Percentiles rank a stretch among this genome's conserved stretches.
Conservation (phyloP, 345 rosid species). For the Euphorbia peplus region DNA sequence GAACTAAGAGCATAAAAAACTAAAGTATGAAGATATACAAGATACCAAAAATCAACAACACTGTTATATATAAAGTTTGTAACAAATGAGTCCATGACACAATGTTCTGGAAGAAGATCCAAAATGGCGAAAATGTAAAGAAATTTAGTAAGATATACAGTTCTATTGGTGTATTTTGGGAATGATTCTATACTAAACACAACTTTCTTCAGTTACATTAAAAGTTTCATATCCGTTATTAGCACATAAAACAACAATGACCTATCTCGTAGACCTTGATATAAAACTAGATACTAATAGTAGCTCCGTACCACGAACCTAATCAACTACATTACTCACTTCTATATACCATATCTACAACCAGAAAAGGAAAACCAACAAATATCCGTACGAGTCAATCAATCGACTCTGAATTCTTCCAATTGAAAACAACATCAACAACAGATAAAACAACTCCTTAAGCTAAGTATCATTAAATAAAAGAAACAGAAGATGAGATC, state of each 20-base stretch:
- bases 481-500: constrained; percentile 2
- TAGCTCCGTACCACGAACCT: neutral
- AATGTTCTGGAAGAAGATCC: neutral
- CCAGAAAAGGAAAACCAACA: neutral
- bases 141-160: neutral
- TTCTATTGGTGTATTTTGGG: neutral
- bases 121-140: neutral
- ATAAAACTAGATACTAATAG: neutral
- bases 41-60: neutral
- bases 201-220: neutral
- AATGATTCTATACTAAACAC: too few relatives aligned
- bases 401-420: neutral
- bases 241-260: neutral
- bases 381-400: neutral
- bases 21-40: too few relatives aligned
- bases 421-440: neutral
- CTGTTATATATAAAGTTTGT: neutral
- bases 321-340: neutral
- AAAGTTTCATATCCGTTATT: neutral
- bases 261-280: too few relatives aligned
- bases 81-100: neutral
- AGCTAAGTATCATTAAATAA: too few relatives aligned
- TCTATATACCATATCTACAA: neutral
- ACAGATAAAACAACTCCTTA: neutral
- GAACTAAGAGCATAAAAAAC: neutral